phyloP scores from a whole-genome alignment of 768 basidiomycete species.

The Rhodotorula toruloides region DNA sequence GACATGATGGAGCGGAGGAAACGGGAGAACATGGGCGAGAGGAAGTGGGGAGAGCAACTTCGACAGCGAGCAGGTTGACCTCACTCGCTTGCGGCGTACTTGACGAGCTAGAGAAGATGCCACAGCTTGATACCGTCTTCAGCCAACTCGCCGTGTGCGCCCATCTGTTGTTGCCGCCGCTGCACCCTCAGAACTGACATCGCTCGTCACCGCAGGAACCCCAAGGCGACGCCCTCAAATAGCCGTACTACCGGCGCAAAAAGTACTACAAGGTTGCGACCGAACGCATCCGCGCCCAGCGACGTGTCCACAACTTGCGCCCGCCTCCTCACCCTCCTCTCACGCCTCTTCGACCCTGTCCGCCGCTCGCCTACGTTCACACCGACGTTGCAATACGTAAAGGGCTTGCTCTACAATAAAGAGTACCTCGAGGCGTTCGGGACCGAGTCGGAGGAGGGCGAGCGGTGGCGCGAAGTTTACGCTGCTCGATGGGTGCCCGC shows the following conservation, averaged over 20 bases:
- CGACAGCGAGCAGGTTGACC: background rate
- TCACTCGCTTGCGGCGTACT: background rate
- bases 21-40: background rate
- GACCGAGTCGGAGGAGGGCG: conserved; percentile 19
- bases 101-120: background rate
- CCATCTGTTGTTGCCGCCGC: background rate
- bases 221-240: background rate
- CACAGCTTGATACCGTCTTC: background rate
- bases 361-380: conserved; percentile 18
- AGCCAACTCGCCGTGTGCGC: background rate
- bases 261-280: background rate
- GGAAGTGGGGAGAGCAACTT: background rate
- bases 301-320: background rate
- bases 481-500: conserved; percentile 36
- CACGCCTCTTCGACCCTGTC: conserved; percentile 7
- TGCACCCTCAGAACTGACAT: background rate
- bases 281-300: background rate
- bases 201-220: background rate
- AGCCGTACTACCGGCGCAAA: background rate
- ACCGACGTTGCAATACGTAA: conserved; percentile 35
- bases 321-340: conserved; percentile 20
- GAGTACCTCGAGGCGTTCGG: conserved; percentile 40
- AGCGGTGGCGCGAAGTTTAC: conserved; percentile 30
- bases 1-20: background rate
- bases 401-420: conserved; percentile 37